phyloP scores from a whole-genome alignment of 1,139 yeast species.

The Blastobotrys apis region DNA sequence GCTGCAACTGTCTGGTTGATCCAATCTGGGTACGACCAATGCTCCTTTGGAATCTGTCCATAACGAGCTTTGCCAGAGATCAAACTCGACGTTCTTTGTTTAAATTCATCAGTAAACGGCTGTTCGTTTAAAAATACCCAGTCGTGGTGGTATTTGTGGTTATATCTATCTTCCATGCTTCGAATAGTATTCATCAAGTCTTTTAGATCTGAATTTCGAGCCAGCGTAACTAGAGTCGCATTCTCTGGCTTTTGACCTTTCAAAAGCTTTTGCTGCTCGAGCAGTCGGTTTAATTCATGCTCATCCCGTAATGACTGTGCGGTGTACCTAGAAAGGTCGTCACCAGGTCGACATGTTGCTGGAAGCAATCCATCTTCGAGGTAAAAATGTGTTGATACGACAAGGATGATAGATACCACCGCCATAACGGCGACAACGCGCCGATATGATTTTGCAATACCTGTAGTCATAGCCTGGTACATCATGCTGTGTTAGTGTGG shows the following conservation, averaged over 20 bases:
- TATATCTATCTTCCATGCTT: constrained; percentile 67
- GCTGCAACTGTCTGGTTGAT: constrained; percentile 58
- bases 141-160: constrained; percentile 61
- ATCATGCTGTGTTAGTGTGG: neutral
- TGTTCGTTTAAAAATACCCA: constrained; percentile 78
- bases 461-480: neutral
- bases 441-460: constrained; percentile 4
- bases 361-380: neutral
- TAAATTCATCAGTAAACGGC: constrained; percentile 49
- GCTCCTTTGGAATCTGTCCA: constrained; percentile 59
- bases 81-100: constrained; percentile 39
- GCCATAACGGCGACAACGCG: neutral
- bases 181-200: constrained; percentile 54
- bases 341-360: neutral
- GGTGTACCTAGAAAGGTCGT: neutral
- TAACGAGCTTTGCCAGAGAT: constrained; percentile 61
- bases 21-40: constrained; percentile 71
- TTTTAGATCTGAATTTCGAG: constrained; percentile 60
- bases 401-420: neutral
- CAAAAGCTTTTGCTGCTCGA: neutral
- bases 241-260: constrained; percentile 27
- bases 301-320: neutral
- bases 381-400: neutral
- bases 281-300: neutral
- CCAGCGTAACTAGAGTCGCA: constrained; percentile 60